Percentiles rank a stretch among this genome's conserved stretches.
phyloP scores from a whole-genome alignment of 148 eudicot species.

The Fagopyrum tataricum region DNA sequence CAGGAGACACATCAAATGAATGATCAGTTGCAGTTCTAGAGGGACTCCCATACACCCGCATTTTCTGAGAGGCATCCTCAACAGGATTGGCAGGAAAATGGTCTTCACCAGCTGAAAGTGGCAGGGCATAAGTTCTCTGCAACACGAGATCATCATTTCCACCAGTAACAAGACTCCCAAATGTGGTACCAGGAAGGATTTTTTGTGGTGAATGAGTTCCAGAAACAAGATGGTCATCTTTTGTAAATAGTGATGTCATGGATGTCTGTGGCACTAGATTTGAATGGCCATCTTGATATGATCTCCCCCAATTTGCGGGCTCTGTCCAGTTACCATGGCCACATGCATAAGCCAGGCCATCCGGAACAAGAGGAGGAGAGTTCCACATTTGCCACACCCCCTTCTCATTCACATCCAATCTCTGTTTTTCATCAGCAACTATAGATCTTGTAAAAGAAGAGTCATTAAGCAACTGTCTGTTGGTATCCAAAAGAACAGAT shows the following conservation, averaged over 20 bases:
- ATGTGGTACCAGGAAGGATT: conserved; percentile 29
- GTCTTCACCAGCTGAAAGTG: conserved; percentile 33
- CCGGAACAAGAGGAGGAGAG: conserved; percentile 70
- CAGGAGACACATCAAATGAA: conserved; percentile 45
- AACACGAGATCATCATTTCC: conserved; percentile 57
- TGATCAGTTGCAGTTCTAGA: conserved; percentile 32
- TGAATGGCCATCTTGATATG: conserved; percentile 38
- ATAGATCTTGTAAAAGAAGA: conserved; percentile 72
- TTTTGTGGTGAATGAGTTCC: conserved; percentile 44
- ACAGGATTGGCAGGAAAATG: conserved; percentile 31
- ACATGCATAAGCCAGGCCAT: conserved; percentile 47
- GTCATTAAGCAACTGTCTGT: conserved; percentile 78
- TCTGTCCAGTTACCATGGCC: conserved; percentile 54
- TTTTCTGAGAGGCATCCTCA: conserved; percentile 43
- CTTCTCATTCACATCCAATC: conserved; percentile 33
- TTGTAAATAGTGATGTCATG: conserved; percentile 74
- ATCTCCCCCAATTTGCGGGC: conserved; percentile 45
- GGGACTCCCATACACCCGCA: conserved; percentile 45
- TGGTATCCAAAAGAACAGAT: conserved; percentile 39
- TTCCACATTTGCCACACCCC: conserved; percentile 95
- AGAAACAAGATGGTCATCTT: conserved; percentile 41
- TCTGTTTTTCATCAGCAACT: conserved; percentile 54
- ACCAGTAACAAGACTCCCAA: conserved; percentile 36
- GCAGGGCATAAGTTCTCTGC: conserved; percentile 38
- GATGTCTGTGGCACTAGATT: conserved; percentile 49